Evolutionary conservation across 768 basidiomycete species (phyloP).

Genomic region (Terana coerulea): DNA sequence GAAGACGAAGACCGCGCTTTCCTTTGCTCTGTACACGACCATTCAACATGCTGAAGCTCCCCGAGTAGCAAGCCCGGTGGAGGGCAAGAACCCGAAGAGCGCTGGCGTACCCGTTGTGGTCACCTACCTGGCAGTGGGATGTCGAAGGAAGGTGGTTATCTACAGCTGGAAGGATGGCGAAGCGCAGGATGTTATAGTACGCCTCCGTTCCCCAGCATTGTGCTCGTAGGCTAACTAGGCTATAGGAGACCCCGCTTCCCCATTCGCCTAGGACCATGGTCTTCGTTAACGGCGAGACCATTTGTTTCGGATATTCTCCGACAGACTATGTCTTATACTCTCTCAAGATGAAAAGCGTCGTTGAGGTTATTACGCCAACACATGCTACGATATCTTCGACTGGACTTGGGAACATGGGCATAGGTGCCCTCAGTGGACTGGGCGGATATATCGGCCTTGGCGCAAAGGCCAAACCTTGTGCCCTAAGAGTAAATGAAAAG

Average conservation of each 20-base stretch:
- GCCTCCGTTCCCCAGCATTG: conserved; percentile 14
- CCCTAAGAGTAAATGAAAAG: conserved; percentile 49
- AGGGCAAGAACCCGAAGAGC: conserved; percentile 18
- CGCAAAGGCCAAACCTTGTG: conserved; percentile 64
- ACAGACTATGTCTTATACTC: conserved; percentile 76
- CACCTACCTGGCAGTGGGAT: conserved; percentile 83
- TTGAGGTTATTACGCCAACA: conserved; percentile 48
- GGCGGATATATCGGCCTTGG: conserved; percentile 84
- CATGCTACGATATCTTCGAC: conserved; percentile 33
- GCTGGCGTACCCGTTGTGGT: conserved; percentile 60
- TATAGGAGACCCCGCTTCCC: conserved; percentile 74
- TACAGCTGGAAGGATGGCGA: conserved; percentile 88
- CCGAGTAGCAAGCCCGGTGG: conserved; percentile 11
- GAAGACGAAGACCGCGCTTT: conserved; percentile 78
- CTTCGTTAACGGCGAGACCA: conserved; percentile 59
- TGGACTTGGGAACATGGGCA: conserved; percentile 44
- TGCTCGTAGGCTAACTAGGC: not conserved
- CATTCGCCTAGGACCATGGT: conserved; percentile 87
- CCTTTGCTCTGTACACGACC: conserved; percentile 71
- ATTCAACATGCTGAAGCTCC: conserved; percentile 42
- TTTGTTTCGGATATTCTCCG: conserved; percentile 78
- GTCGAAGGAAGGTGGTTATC: conserved; percentile 77
- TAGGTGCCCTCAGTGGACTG: conserved; percentile 75
- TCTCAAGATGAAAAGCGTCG: conserved; percentile 50
- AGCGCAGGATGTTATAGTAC: conserved; percentile 64